Evolutionary conservation across 768 basidiomycete genomes (phyloP), one percentile per base, ranked within the genome.

Genomic region (Macrocybe gigantea): DNA sequence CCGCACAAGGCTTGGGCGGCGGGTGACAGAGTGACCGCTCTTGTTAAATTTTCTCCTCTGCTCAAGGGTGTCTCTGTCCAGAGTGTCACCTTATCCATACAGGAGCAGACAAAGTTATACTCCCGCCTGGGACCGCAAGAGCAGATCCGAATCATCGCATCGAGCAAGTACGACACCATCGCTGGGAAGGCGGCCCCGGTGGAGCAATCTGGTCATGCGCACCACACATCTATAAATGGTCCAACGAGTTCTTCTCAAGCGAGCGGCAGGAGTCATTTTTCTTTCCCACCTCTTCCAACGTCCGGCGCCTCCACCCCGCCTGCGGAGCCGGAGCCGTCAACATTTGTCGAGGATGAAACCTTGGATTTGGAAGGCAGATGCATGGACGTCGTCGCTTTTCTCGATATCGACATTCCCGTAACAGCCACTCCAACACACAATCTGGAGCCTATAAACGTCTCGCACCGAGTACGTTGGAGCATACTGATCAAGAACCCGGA

Each of bases 1-100:
- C 94, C 94, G 0, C 93, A 95, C 74, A 95, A 94, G 61, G 95
- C 94, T 0, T 97, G 88, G 83, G 90, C 93, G 0, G 88, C 85
- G 0, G 94, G 93, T 5, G 93, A 97, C 64, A 77, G 75, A 7
- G 68, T 96, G 48, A 85, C 86, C 0, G 85, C 90, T 0, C 68
- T 85, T 9, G 77, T 92, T 64, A 96, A 95, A 62, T 89, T 96
- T 61, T 82, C 82, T 33, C 93, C 95, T 0, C 68, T 96, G 14
- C 69, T 74, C 35, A 97, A 98, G 64, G 95, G 95, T 6, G 83
- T 87, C 5, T 70, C 74, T 40, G 83, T 97, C 12, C 65, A 80
- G 5, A 75, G 66, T 40, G 77, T 95, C 15, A 64, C 72, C 13
- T 88, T 85, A 4, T 73, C 79, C 6, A 69, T 97, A 40, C 80